A percentile compares a stretch with the other conserved stretches of the same genome.
These are phyloP conservation scores for Trichocladium uniseriatum DNA, from an alignment of 495 filamentous ascomycete species.

Conservation along the genomic window DNA sequence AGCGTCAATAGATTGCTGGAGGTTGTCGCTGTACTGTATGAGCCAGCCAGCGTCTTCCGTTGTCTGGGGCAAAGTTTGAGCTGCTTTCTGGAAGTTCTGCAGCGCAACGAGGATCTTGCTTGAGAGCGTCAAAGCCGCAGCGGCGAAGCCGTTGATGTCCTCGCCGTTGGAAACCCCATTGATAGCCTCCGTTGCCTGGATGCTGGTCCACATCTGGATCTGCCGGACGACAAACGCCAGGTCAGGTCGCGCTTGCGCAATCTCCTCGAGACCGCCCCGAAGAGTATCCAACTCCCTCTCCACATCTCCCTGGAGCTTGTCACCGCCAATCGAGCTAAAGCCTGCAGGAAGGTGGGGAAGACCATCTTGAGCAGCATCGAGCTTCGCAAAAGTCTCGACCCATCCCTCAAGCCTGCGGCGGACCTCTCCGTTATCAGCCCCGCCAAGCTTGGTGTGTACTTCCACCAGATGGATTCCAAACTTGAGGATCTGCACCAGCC, in stretches of 20 bases:
- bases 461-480: slow-evolving; percentile 41
- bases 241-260: slow-evolving; percentile 42
- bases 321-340: slow-evolving; percentile 40
- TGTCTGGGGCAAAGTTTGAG: slow-evolving; percentile 35
- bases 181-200: slow-evolving; percentile 7
- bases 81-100: slow-evolving; percentile 53
- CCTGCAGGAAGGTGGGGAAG: slow-evolving; percentile 47
- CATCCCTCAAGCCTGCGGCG: slow-evolving; percentile 38
- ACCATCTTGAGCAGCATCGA: slow-evolving; percentile 29
- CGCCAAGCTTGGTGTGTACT: slow-evolving; percentile 53
- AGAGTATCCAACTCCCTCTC: slow-evolving; percentile 37
- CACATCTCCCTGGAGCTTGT: slow-evolving; percentile 38
- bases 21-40: slow-evolving; percentile 47
- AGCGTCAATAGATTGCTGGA: slow-evolving; percentile 47
- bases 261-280: slow-evolving; percentile 31
- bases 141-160: slow-evolving; percentile 22
- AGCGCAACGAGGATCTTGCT: slow-evolving; percentile 61
- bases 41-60: slow-evolving; percentile 56
- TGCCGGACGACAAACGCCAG: slow-evolving; percentile 56
- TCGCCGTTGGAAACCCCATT: slow-evolving; percentile 12
- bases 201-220: slow-evolving; percentile 41
- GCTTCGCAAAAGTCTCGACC: slow-evolving; percentile 37
- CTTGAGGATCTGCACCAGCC: slow-evolving; percentile 36
- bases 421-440: slow-evolving; percentile 34
- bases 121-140: slow-evolving; percentile 50